Evolutionary conservation across 352 stramenopile genomes (phyloP), one percentile per base, ranked within the genome.

Genomic region (Pythium periplocum): DNA sequence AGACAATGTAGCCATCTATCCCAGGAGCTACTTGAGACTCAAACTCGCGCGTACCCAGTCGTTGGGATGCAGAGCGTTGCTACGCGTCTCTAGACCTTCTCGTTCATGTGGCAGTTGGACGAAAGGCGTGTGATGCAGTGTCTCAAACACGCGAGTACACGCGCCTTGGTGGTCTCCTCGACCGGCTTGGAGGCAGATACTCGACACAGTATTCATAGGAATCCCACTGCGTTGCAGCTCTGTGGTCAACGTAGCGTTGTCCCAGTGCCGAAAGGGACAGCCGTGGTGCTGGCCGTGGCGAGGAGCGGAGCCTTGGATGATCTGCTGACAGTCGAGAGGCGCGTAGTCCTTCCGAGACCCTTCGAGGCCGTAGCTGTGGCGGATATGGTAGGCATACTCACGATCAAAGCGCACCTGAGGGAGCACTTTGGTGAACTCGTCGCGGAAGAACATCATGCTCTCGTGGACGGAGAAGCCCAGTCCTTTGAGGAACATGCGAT

Each of bases 351-450:
- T 86, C 7, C 82, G 70, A 10, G 73, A 78, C 0, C 84, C 84
- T 75, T 91, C 84, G 1, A 92, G 68, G 0, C 86, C 86, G 51
- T 95, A 95, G 62, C 73, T 89, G 62, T 96, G 85, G 10, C 84
- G 84, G 51, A 96, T 93, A 59, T 90, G 75, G 52, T 96, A 96
- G 4, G 81, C 72, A 53, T 94, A 92, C 56, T 93, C 74, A 34
- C 80, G 83, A 38, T 95, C 81, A 60, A 96, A 96, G 49, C 69
- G 81, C n/a, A 59, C 67, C 0, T 69, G 26, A 1, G 74, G 61
- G 6, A 91, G 84, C 39, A 65, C 66, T 46, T 77, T 74, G 31
- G 70, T 64, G 52, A 95, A 96, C 51, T 89, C 79, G 11, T 60
- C 55, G 8, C 83, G 83, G 57, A 90, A 95, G 57, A 93, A 90